Evolutionary conservation across 192 early-diverging fungal species (phyloP).

Genomic region (Gryganskiella cystojenkinii): DNA sequence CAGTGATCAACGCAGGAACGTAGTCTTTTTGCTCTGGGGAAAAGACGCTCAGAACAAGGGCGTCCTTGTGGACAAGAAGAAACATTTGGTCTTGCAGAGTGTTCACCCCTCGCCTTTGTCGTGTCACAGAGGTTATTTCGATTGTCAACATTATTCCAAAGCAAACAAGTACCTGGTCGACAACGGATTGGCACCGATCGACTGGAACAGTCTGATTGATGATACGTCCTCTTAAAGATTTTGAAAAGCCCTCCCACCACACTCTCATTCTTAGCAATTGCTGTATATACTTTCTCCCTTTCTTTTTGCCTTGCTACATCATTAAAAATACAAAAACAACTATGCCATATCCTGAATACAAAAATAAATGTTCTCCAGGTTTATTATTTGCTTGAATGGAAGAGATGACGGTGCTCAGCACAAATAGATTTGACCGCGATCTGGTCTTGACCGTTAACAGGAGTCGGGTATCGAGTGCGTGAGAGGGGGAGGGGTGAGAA

Average conservation of each 20-base stretch:
- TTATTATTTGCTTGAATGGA: too few species aligned
- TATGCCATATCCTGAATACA: not conserved
- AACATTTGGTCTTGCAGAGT: slow-evolving; percentile 85
- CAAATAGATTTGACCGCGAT: too few species aligned
- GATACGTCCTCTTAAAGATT: slow-evolving; percentile 21
- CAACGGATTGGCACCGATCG: slow-evolving; percentile 66
- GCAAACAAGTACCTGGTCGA: slow-evolving; percentile 86
- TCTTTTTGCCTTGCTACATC: too few species aligned
- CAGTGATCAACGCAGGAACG: slow-evolving; percentile 62
- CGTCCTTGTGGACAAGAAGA: slow-evolving; percentile 73
- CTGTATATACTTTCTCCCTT: too few species aligned
- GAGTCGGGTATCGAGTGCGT: too few species aligned
- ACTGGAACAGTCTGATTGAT: slow-evolving; percentile 71
- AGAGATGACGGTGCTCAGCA: too few species aligned
- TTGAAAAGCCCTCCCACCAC: too few species aligned
- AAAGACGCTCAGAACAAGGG: slow-evolving; percentile 90
- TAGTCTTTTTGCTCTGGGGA: slow-evolving; percentile 98
- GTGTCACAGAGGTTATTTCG: slow-evolving; percentile 89
- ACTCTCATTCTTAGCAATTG: too few species aligned
- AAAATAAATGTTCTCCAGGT: not conserved
- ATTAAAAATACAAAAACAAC: not conserved
- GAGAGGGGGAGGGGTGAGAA: too few species aligned
- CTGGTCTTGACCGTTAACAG: too few species aligned
- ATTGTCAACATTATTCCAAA: slow-evolving; percentile 84
- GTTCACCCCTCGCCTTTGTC: slow-evolving; percentile 94